These are phyloP conservation scores for Sclerotinia sclerotiorum DNA, from an alignment of 2,329 filamentous ascomycete genomes.

Conservation along the genomic window DNA sequence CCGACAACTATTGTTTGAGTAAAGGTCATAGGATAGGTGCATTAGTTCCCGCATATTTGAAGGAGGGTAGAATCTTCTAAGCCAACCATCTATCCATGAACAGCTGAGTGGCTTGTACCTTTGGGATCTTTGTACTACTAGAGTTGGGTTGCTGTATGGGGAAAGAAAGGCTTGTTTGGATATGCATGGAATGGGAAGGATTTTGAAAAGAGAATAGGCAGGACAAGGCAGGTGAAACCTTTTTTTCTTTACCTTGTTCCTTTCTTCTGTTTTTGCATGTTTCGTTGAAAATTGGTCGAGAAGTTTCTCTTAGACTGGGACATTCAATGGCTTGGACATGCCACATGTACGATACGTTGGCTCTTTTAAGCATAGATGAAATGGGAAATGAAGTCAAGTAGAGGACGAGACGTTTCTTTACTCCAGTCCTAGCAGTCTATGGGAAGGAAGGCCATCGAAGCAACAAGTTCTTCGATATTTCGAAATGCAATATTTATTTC, in stretches of 20 bases:
- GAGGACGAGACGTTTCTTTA: background rate
- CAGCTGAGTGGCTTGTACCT: constrained; percentile 9
- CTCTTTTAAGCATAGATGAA: background rate
- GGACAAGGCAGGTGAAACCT: constrained; percentile 4
- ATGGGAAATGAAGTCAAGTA: background rate
- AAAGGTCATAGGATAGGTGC: background rate
- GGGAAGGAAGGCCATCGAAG: background rate
- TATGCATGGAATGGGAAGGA: background rate
- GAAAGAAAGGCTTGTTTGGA: background rate
- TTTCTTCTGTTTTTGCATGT: background rate
- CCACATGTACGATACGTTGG: background rate
- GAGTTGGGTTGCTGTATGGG: background rate
- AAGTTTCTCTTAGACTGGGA: background rate
- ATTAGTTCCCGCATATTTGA: background rate
- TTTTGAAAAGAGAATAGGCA: background rate
- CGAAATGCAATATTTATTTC: background rate
- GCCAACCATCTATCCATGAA: constrained; percentile 14
- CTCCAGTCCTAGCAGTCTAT: background rate
- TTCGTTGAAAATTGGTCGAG: constrained; percentile 3
- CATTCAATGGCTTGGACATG: background rate
- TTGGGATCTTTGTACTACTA: background rate
- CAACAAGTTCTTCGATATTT: background rate
- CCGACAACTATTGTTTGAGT: background rate
- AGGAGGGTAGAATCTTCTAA: constrained; percentile 5
- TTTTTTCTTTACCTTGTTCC: background rate